Base-by-base conservation (phyloP, 768 basidiomycete species). In the Trametes cingulata region DNA sequence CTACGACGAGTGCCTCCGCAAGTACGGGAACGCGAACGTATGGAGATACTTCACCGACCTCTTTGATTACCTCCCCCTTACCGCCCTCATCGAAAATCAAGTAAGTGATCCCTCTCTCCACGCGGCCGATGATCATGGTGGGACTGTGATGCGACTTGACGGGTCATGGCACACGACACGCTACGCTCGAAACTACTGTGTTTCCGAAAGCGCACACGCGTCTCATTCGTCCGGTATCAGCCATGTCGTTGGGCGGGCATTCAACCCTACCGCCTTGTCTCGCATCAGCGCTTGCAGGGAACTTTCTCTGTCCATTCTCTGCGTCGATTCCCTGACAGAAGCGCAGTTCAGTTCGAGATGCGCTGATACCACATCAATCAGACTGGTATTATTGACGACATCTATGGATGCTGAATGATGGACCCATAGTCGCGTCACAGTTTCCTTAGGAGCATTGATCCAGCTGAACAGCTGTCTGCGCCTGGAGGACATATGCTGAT, bases 41-140 rank as follows among this genome's bases (percentile, higher is more conserved):
- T 99, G 97, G 97, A 89, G 96, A 70, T 96, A 88, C 82, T 99
- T 98, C 74, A 98, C 96, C 70, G 96, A 98, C 82, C 78, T 98
- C 53, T 98, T 99, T 73, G 97, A 98, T 77, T 98, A 91, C 77
- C 84, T 98, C 42, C 95, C 97, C 58, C 84, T 98, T 66, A 98
- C 95, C 48, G 97, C 96, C 48, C 85, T 98, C 72, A 98, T 98
- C 74, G 97, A 99, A 73, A 95, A 97, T 74, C 97, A 98, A 86
- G 97, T 98, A 71, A 66, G 96, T 86, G 14, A 55, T 42, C 64
- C 39, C 10, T 54, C 42, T 27, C 25, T n/a, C 25, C 14, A 4
- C 13, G 40, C 22, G 10, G 42, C 20, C 41, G 46, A 22, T 15
- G 27, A 39, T 29, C 52, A 41, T 39, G 27, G 15, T 14, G 4